Conservation (phyloP, 176 grass and related monocot species). For the Chloris gayana region DNA sequence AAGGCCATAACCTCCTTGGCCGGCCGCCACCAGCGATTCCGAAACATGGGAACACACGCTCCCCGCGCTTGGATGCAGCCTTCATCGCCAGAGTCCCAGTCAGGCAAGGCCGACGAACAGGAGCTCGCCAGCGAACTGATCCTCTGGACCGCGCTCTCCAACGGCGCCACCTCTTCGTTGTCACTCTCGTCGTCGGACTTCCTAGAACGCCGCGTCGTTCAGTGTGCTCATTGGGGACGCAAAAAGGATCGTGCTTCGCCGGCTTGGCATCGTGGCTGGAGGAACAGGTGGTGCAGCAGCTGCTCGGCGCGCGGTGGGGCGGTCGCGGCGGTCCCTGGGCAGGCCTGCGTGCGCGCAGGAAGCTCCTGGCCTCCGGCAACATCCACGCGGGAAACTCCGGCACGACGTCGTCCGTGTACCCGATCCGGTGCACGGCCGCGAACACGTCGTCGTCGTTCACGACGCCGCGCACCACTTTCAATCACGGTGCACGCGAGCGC, state of each 20-base stretch:
- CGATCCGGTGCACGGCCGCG: conserved; percentile 60
- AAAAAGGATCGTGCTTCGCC: conserved; percentile 36
- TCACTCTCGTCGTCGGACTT: conserved; percentile 14
- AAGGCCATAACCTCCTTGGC: not conserved
- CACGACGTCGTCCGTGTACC: conserved; percentile 59
- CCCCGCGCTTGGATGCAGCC: conserved; percentile 27
- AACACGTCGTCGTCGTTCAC: conserved; percentile 30
- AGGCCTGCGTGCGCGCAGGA: conserved; percentile 61
- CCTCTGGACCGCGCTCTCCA: not conserved
- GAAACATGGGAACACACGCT: not conserved
- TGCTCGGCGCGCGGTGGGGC: too few species aligned
- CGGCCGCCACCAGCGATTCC: not conserved
- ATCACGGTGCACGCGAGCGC: conserved; percentile 77
- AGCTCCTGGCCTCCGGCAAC: conserved; percentile 49
- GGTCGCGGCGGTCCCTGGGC: conserved; percentile 20
- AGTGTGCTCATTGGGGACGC: conserved; percentile 63
- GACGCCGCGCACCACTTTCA: conserved; percentile 73
- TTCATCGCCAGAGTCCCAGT: conserved; percentile 33
- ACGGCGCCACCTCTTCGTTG: conserved; percentile 12
- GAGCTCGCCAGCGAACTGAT: conserved; percentile 29
- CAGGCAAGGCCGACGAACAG: conserved; percentile 4
- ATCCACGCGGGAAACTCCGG: conserved; percentile 47
- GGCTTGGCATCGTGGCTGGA: conserved; percentile 34
- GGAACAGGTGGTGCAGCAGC: too few species aligned
- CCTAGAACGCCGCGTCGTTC: conserved; percentile 58